phyloP scores from a whole-genome alignment of 306 rosid genomes.

The Neltuma alba region DNA sequence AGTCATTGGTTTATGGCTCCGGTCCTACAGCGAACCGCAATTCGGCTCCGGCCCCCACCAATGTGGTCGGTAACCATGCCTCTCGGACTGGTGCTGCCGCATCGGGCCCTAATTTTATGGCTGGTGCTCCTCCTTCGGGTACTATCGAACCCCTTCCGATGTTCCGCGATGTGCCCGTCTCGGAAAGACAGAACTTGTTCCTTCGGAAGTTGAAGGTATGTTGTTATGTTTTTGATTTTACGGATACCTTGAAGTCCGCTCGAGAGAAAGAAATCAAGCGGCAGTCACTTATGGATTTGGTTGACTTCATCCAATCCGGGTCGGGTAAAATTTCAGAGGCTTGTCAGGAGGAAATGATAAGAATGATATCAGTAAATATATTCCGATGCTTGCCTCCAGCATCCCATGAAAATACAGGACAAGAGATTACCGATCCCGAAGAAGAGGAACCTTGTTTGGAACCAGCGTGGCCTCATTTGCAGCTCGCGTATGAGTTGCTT shows the following conservation, averaged over 20 bases:
- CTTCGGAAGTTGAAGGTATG: slow-evolving; percentile 76
- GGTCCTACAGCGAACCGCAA: slow-evolving; percentile 51
- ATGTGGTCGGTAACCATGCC: slow-evolving; percentile 67
- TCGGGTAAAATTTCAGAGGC: slow-evolving; percentile 82
- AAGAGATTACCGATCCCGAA: slow-evolving; percentile 76
- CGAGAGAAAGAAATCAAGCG: slow-evolving; percentile 95
- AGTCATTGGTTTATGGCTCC: slow-evolving; percentile 48
- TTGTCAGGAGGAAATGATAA: slow-evolving; percentile 94
- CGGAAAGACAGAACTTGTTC: slow-evolving; percentile 76
- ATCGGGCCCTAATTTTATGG: slow-evolving; percentile 35
- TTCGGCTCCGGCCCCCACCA: slow-evolving; percentile 44
- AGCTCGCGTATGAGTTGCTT: slow-evolving; percentile 89
- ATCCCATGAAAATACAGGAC: slow-evolving; percentile 80
- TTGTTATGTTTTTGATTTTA: slow-evolving; percentile 70
- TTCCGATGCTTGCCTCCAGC: slow-evolving; percentile 95
- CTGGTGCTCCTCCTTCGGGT: slow-evolving; percentile 59
- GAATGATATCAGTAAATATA: slow-evolving; percentile 79
- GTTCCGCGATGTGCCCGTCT: slow-evolving; percentile 66
- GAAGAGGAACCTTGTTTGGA: slow-evolving; percentile 89
- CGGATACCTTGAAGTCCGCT: slow-evolving; percentile 70
- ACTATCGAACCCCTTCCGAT: slow-evolving; percentile 66
- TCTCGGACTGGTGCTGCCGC: slow-evolving; percentile 55
- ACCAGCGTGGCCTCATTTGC: slow-evolving; percentile 93
- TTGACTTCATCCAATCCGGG: slow-evolving; percentile 87
- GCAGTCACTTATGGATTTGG: slow-evolving; percentile 80